Percentiles rank a stretch among this genome's conserved stretches.
Conservation (phyloP, 2,329 filamentous ascomycete genomes). For the Didymella pomorum region DNA sequence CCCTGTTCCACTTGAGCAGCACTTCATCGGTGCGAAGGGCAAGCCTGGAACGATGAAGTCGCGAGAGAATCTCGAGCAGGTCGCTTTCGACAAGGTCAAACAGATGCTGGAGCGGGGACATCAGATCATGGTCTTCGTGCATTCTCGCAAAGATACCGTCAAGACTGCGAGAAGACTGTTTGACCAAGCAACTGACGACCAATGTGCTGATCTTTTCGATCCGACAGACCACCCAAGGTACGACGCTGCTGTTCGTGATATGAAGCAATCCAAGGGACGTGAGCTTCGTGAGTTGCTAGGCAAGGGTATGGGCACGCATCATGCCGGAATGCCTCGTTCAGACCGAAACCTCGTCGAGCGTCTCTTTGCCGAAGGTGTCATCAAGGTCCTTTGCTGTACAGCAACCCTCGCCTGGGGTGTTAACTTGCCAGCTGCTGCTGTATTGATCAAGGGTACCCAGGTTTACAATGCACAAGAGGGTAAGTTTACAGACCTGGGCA, state of each 20-base stretch:
- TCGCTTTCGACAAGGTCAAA: slow-evolving; percentile 91
- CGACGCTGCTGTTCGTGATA: slow-evolving; percentile 79
- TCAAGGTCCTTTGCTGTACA: slow-evolving; percentile 97
- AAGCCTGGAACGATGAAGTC: slow-evolving; percentile 83
- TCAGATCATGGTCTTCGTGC: slow-evolving; percentile 99
- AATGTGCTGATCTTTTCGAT: slow-evolving; percentile 83
- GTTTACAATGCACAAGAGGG: slow-evolving; percentile 96
- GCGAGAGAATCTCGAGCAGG: slow-evolving; percentile 85
- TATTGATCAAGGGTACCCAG: slow-evolving; percentile 97
- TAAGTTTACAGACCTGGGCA: slow-evolving; percentile 95
- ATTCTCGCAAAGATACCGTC: slow-evolving; percentile 93
- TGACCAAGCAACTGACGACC: slow-evolving; percentile 84
- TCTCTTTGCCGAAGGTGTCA: slow-evolving; percentile 87
- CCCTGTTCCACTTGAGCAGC: slow-evolving; percentile 94
- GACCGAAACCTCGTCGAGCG: slow-evolving; percentile 96
- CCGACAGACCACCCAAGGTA: slow-evolving; percentile 80
- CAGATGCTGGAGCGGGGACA: slow-evolving; percentile 93
- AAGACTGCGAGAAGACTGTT: slow-evolving; percentile 84
- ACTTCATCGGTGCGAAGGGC: slow-evolving; percentile 95
- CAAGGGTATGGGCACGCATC: slow-evolving; percentile 93
- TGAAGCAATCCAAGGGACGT: slow-evolving; percentile 83
- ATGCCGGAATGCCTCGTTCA: slow-evolving; percentile 93
- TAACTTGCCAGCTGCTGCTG: slow-evolving; percentile 94
- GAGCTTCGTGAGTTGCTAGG: slow-evolving; percentile 89
- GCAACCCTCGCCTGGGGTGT: slow-evolving; percentile 98